phyloP scores from a whole-genome alignment of 306 rosid genomes.

The Prunus mira region DNA sequence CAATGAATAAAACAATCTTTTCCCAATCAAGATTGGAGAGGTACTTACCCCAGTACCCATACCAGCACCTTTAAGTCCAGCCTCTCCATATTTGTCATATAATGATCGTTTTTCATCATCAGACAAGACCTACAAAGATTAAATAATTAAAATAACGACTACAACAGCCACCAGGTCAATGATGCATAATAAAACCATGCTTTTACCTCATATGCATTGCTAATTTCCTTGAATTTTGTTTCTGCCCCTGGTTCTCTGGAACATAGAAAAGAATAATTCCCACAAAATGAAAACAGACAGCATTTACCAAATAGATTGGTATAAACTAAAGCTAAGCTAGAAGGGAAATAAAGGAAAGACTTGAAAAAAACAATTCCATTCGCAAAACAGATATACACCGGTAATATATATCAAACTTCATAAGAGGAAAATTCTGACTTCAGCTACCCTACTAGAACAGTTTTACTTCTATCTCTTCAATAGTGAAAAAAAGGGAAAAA shows the following conservation, averaged over 20 bases:
- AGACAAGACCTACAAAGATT: constrained; percentile 76
- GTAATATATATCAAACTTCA: not conserved
- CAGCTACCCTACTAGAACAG: not conserved
- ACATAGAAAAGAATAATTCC: constrained; percentile 22
- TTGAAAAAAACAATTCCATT: not conserved
- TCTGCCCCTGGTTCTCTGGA: constrained; percentile 90
- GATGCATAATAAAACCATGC: constrained; percentile 1
- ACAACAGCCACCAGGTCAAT: constrained; percentile 19
- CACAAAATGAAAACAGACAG: constrained; percentile 14
- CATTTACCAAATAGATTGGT: not conserved
- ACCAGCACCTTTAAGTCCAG: constrained; percentile 91
- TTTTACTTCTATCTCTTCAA: not conserved
- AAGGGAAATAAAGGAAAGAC: not conserved
- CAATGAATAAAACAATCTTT: not conserved
- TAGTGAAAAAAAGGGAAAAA: not conserved
- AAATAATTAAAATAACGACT: not conserved
- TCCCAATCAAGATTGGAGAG: constrained; percentile 10
- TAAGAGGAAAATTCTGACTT: not conserved
- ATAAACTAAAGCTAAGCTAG: not conserved
- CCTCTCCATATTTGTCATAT: constrained; percentile 93
- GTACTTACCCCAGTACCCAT: constrained; percentile 82
- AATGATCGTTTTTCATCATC: constrained; percentile 89
- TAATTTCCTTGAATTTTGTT: constrained; percentile 81
- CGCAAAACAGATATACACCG: not conserved
- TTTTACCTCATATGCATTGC: constrained; percentile 94